A percentile compares a stretch with the other conserved stretches of the same genome.
Evolutionary conservation across 1,139 yeast genomes (phyloP).

Genomic region (Kluyveromyces marxianus): DNA sequence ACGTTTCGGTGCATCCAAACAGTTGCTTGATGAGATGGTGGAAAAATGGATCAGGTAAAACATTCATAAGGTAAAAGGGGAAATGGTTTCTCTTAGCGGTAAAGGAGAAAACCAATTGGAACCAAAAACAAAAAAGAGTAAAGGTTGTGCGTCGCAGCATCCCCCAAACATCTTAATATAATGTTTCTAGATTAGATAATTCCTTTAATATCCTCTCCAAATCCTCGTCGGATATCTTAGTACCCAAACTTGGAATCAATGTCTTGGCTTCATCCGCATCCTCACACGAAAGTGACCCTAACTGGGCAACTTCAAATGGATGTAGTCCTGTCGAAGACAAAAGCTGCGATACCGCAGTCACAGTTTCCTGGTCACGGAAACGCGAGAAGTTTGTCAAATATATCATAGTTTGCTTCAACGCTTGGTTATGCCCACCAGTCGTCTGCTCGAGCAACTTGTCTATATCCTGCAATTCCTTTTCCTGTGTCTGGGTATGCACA

Average conservation of each 20-base stretch:
- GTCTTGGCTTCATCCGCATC: slow-evolving; percentile 98
- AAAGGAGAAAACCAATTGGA: background rate
- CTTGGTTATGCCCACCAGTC: slow-evolving; percentile 60
- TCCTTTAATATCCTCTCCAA: slow-evolving; percentile 82
- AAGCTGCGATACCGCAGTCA: slow-evolving; percentile 85
- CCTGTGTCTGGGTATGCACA: slow-evolving; percentile 30
- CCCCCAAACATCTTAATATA: slow-evolving; percentile 26
- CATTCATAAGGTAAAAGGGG: slow-evolving; percentile 21
- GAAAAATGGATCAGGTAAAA: slow-evolving; percentile 53
- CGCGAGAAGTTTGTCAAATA: slow-evolving; percentile 80
- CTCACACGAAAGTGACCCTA: slow-evolving; percentile 90
- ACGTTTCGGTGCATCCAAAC: slow-evolving; percentile 52
- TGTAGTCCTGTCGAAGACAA: slow-evolving; percentile 74
- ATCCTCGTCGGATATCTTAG: slow-evolving; percentile 80
- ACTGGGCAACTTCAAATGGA: slow-evolving; percentile 93
- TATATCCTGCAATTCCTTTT: slow-evolving; percentile 30
- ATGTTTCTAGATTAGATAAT: slow-evolving; percentile 56
- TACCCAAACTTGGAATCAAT: slow-evolving; percentile 75
- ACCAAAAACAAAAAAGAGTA: background rate
- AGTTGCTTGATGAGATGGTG: slow-evolving; percentile 87
- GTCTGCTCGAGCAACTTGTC: slow-evolving; percentile 30
- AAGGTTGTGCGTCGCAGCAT: no score
- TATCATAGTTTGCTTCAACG: slow-evolving; percentile 85
- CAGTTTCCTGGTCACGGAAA: slow-evolving; percentile 86
- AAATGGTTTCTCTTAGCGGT: background rate